Evolutionary conservation across 2,329 filamentous ascomycete genomes (phyloP).

Genomic region (Septoria linicola): DNA sequence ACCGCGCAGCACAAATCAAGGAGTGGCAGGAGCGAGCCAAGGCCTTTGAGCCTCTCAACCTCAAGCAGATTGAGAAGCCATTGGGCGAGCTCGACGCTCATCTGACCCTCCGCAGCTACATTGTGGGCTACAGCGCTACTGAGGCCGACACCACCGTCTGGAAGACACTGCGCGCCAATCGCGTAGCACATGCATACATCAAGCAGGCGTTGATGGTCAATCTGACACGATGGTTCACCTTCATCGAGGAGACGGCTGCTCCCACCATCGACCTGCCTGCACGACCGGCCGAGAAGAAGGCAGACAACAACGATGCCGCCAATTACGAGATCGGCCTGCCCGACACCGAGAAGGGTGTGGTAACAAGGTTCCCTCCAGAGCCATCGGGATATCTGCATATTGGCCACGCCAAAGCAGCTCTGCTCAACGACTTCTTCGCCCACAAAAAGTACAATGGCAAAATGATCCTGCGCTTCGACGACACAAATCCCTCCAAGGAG

Average conservation of each 20-base stretch:
- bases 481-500: slow-evolving; percentile 96
- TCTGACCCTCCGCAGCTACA: slow-evolving; percentile 80
- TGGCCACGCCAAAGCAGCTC: slow-evolving; percentile 88
- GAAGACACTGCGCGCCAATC: slow-evolving; percentile 78
- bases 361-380: slow-evolving; percentile 91
- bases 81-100: slow-evolving; percentile 80
- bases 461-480: slow-evolving; percentile 88
- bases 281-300: slow-evolving; percentile 46
- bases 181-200: slow-evolving; percentile 76
- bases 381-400: slow-evolving; percentile 95
- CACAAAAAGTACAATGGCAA: slow-evolving; percentile 91
- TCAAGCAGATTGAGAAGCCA: slow-evolving; percentile 73
- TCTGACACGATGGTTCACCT: slow-evolving; percentile 81
- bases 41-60: slow-evolving; percentile 62
- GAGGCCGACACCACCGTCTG: slow-evolving; percentile 79
- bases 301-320: slow-evolving; percentile 72
- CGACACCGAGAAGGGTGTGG: slow-evolving; percentile 82
- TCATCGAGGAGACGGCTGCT: slow-evolving; percentile 73
- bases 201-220: slow-evolving; percentile 76
- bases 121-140: slow-evolving; percentile 75
- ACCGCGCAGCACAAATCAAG: slow-evolving; percentile 37
- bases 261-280: slow-evolving; percentile 60
- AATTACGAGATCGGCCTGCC: slow-evolving; percentile 87
- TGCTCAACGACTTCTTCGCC: slow-evolving; percentile 95
- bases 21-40: slow-evolving; percentile 59